These are phyloP conservation scores for Chalciporus piperatus DNA, from an alignment of 768 basidiomycete genomes.

Conservation along the genomic window DNA sequence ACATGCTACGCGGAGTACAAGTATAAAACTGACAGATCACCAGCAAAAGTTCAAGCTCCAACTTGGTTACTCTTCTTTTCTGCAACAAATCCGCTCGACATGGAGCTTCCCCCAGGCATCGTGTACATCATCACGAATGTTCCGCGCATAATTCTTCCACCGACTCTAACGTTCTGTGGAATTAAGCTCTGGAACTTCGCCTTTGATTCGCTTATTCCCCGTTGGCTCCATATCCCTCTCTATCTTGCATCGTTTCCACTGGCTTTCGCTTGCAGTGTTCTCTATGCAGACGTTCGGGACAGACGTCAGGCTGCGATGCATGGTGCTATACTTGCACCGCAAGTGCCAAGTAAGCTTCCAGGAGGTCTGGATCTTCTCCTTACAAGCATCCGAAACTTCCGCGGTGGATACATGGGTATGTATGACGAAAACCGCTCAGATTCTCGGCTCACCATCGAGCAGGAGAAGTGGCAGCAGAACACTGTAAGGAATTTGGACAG, in stretches of 20 bases:
- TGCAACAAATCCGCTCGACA: constrained; percentile 5
- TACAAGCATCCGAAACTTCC: constrained; percentile 20
- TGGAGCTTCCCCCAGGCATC: constrained; percentile 36
- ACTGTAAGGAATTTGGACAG: constrained; percentile 27
- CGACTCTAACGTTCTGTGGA: constrained; percentile 15
- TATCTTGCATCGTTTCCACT: constrained; percentile 26
- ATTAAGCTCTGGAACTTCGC: constrained; percentile 9
- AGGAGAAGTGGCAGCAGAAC: constrained; percentile 31
- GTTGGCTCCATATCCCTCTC: constrained; percentile 16
- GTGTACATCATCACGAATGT: constrained; percentile 26
- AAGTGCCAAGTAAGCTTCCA: constrained; percentile 33
- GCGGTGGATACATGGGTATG: constrained; percentile 29
- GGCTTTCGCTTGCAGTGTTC: constrained; percentile 13
- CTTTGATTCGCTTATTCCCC: constrained; percentile 5
- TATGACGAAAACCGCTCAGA: neutral
- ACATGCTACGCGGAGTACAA: no score
- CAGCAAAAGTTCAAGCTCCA: no score
- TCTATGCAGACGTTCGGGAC: constrained; percentile 13
- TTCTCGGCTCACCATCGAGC: neutral
- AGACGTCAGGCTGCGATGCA: constrained; percentile 10
- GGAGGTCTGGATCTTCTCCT: constrained; percentile 36
- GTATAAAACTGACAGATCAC: no score
- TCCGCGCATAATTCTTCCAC: constrained; percentile 20
- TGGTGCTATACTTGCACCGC: constrained; percentile 35
- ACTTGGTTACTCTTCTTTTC: neutral